Evolutionary conservation across 2,329 filamentous ascomycete genomes (phyloP), one percentile per base, ranked within the genome.

Genomic region (Fusarium sp.): DNA sequence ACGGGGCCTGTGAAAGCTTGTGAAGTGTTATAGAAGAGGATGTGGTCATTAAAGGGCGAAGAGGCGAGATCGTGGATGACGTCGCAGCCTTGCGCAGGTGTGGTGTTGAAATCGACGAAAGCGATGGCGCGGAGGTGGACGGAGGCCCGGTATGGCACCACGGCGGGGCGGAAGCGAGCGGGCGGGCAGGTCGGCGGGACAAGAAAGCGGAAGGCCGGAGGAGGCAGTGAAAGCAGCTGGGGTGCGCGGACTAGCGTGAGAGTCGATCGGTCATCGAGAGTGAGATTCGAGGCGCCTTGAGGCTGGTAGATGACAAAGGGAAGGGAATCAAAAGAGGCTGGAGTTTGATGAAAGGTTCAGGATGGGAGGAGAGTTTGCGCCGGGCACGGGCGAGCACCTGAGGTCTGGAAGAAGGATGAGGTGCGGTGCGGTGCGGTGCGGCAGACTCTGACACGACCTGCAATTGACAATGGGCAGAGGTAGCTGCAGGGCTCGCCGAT

Each of bases 401-500:
- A 58, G 59, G 36, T 33, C 46, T 59, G 46, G 44, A 36, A 65
- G 42, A 13, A 55, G 44, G 44, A 49, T 49, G 44, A 23, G 23
- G 23, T 46, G 42, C 23, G 23, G 23, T 46, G 42, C 42, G 42
- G 42, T 44, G 40, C 40, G 4, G 42, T 49, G 44, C 65, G 68
- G 66, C 71, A 69, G 73, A 70, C 60, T 65, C 62, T 71, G 65
- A 62, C 55, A 40, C 34, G 64, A 70, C 40, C 40, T 44, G 11
- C 61, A 59, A 55, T 62, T 51, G 65, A 56, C 58, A 34, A 59
- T 54, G 58, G 57, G 55, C 38, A 61, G 58, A 68, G 54, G 66
- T 65, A 70, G 65, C 70, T 74, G 69, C 73, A 75, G 64, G 73
- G 73, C 65, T 67, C 63, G 70, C 69, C 67, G 64, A 67, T 69